Evolutionary conservation across 306 rosid genomes (phyloP).

Genomic region (Fragaria iinumae): DNA sequence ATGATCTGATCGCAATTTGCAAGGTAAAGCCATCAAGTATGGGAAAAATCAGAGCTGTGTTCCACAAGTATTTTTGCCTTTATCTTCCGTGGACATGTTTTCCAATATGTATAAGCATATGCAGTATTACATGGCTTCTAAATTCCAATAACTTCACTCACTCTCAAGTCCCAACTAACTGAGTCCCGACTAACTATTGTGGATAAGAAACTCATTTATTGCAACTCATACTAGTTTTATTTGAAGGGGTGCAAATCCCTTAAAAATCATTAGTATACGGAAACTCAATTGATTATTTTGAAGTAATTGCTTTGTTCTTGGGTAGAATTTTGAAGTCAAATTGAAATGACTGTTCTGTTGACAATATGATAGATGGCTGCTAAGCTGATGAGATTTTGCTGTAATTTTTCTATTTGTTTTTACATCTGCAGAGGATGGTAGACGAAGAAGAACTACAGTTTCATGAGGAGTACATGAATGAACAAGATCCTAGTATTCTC

Average conservation of each 20-base stretch:
- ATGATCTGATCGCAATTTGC: constrained; percentile 79
- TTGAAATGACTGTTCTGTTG: neutral
- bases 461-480: constrained; percentile 93
- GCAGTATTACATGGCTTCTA: neutral
- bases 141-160: neutral
- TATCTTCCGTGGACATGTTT: neutral
- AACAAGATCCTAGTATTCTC: constrained; percentile 93
- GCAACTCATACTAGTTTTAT: neutral
- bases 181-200: neutral
- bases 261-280: neutral
- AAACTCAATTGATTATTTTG: neutral
- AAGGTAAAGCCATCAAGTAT: constrained; percentile 58
- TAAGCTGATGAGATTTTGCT: constrained; percentile 16
- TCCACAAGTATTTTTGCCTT: constrained; percentile 3
- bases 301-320: neutral
- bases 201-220: neutral
- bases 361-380: neutral
- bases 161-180: neutral
- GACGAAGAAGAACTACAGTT: constrained; percentile 97
- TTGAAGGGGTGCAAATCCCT: neutral
- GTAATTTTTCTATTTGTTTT: constrained; percentile 13
- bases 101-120: neutral
- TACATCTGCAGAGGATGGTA: constrained; percentile 78
- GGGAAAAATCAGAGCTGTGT: constrained; percentile 14
- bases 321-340: neutral